Evolutionary conservation across 176 grass and related monocot species (phyloP).

Genomic region (Typha latifolia): DNA sequence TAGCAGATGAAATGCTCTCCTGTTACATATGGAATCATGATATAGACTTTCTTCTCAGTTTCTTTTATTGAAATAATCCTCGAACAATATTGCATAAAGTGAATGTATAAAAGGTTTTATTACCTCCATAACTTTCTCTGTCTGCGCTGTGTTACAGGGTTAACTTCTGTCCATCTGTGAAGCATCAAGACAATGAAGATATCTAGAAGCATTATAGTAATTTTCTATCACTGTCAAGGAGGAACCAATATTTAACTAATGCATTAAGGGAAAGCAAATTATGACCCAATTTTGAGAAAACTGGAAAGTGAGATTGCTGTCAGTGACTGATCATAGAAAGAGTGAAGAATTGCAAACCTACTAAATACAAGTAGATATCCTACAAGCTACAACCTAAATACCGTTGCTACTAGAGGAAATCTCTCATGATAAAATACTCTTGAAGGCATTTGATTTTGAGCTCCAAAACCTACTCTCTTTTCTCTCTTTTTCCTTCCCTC

Average conservation of each 20-base stretch:
- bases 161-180: slow-evolving; percentile 62
- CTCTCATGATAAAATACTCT: too few species aligned
- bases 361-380: too few species aligned
- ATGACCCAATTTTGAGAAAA: not conserved
- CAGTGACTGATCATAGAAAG: too few species aligned
- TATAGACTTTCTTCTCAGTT: not conserved
- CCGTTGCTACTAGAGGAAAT: too few species aligned
- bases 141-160: slow-evolving; percentile 38
- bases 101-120: not conserved
- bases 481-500: too few species aligned
- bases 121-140: slow-evolving; percentile 58
- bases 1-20: slow-evolving; percentile 60
- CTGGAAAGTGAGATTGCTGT: too few species aligned
- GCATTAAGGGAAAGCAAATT: too few species aligned
- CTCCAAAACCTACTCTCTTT: too few species aligned
- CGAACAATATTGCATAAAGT: not conserved
- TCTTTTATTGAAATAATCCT: too few species aligned
- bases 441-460: too few species aligned
- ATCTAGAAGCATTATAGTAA: slow-evolving; percentile 59
- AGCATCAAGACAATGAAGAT: slow-evolving; percentile 54
- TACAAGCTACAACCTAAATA: too few species aligned
- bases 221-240: slow-evolving; percentile 64
- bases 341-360: too few species aligned
- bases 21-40: slow-evolving; percentile 15
- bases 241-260: not conserved